Base-by-base conservation (phyloP, 2,329 filamentous ascomycete species). In the Arthrobotrys iridis region DNA sequence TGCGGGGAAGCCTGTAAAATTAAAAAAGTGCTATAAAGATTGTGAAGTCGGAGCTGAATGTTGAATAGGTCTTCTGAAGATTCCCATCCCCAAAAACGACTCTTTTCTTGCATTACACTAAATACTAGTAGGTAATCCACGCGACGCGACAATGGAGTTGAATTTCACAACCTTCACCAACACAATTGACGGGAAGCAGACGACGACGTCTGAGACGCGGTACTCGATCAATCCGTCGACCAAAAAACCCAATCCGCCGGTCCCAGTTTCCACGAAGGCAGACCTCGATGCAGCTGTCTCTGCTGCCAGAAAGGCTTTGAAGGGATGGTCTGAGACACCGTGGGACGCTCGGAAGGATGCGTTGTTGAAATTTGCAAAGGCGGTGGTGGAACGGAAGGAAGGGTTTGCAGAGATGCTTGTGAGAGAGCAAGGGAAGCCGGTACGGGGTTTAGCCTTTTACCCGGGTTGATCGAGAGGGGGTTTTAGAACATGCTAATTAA, bases 361-460 rank as follows among this genome's bases (percentile, higher is more conserved):
- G 10, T 79, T 86, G 5, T 79, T 80, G 37, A 82, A 82, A 55
- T 81, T 85, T 24, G 82, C 82, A 37, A 82, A 84, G 11, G 80
- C 81, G 8, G 79, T 86, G 18, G 79, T 81, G 35, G 79, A 81
- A 3, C 81, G 86, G 46, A 79, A 81, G 4, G 81, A 83, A 0
- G 82, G 85, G 57, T 81, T 88, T 52, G 80, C 82, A 11, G 81
- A 82, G 37, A 80, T 87, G 7, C 79, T 87, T 40, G 82, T 82
- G 77, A 82, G 81, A 62, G 86, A 87, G 80, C 85, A 84, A 22
- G 86, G 86, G n/a, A 87, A 87, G 79, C 86, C 86, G 4, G 81
- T 84, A 77, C 33, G 78, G 45, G 15, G 6, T 35, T 65, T 18
- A 33, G 1, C 24, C 35, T 26, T n/a, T 37, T 41, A 15, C 37